These are phyloP conservation scores for Fusarium sp. DNA, from an alignment of 2,329 filamentous ascomycete species.

Conservation along the genomic window DNA sequence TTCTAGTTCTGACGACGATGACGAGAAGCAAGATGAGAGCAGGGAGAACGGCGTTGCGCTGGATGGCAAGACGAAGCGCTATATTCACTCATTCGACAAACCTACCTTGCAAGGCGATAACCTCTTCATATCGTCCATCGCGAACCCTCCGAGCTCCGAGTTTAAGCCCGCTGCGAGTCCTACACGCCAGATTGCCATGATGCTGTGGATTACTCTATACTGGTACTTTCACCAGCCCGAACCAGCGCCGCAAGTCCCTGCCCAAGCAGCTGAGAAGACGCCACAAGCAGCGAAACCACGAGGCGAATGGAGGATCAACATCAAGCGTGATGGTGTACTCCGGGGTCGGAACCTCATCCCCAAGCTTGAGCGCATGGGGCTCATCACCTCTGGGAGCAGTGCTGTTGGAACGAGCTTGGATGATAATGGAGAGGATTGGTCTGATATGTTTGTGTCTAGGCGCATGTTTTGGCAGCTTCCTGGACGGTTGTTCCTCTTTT, in stretches of 20 bases:
- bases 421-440: slow-evolving; percentile 76
- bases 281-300: slow-evolving; percentile 78
- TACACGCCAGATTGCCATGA: slow-evolving; percentile 92
- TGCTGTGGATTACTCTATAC: slow-evolving; percentile 93
- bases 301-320: slow-evolving; percentile 87
- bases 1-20: slow-evolving; percentile 39
- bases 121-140: slow-evolving; percentile 92
- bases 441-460: slow-evolving; percentile 83
- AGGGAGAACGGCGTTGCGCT: slow-evolving; percentile 39
- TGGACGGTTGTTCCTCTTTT: slow-evolving; percentile 88
- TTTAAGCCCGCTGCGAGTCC: slow-evolving; percentile 85
- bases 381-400: slow-evolving; percentile 82
- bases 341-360: slow-evolving; percentile 85
- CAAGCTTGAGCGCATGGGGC: slow-evolving; percentile 93
- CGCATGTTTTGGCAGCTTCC: slow-evolving; percentile 94
- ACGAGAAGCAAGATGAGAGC: slow-evolving; percentile 35
- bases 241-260: slow-evolving; percentile 74
- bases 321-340: slow-evolving; percentile 90
- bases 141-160: slow-evolving; percentile 82
- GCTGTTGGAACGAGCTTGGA: slow-evolving; percentile 76
- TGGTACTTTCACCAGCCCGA: slow-evolving; percentile 96
- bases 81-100: slow-evolving; percentile 65
- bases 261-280: slow-evolving; percentile 73
- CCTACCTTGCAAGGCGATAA: slow-evolving; percentile 85
- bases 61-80: slow-evolving; percentile 37